These are phyloP conservation scores for Parachaetomium inaequale DNA, from an alignment of 495 filamentous ascomycete genomes.

Conservation along the genomic window DNA sequence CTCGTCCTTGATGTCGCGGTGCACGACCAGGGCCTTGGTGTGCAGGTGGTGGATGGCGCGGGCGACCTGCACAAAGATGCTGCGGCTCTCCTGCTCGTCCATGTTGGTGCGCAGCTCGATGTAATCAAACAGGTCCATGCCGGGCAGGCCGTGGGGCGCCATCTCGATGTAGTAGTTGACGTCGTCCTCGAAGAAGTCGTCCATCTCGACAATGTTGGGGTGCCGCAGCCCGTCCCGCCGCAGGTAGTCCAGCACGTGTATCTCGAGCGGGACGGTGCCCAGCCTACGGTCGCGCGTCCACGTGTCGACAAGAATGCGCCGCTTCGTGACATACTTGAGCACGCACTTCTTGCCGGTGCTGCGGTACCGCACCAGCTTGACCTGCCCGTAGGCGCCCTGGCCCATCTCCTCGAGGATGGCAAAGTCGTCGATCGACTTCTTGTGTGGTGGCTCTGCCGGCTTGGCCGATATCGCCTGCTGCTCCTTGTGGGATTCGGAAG, in stretches of 20 bases:
- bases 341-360: conserved; percentile 80
- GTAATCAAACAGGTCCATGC: conserved; percentile 99
- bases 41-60: conserved; percentile 88
- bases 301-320: conserved; percentile 94
- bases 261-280: conserved; percentile 96
- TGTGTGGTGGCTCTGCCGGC: conserved; percentile 49
- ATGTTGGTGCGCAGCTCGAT: conserved; percentile 95
- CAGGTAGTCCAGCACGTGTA: conserved; percentile 94
- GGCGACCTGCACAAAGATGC: conserved; percentile 92
- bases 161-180: conserved; percentile 99
- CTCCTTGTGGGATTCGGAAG: conserved; percentile 22
- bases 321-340: conserved; percentile 96
- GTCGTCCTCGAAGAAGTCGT: conserved; percentile 97
- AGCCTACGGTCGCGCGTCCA: conserved; percentile 94
- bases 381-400: conserved; percentile 94
- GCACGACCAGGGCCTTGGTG: conserved; percentile 85
- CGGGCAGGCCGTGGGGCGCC: conserved; percentile 90
- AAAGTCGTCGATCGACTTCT: conserved; percentile 87
- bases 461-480: conserved; percentile 27
- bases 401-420: conserved; percentile 97
- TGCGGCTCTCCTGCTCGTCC: conserved; percentile 89
- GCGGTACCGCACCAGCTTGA: conserved; percentile 91
- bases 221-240: conserved; percentile 81
- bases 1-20: conserved; percentile 98
- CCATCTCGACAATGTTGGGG: conserved; percentile 98